A percentile compares a stretch with the other conserved stretches of the same genome.
These are phyloP conservation scores for Debaryomyces sp. DNA, from an alignment of 1,139 yeast genomes.

Conservation along the genomic window DNA sequence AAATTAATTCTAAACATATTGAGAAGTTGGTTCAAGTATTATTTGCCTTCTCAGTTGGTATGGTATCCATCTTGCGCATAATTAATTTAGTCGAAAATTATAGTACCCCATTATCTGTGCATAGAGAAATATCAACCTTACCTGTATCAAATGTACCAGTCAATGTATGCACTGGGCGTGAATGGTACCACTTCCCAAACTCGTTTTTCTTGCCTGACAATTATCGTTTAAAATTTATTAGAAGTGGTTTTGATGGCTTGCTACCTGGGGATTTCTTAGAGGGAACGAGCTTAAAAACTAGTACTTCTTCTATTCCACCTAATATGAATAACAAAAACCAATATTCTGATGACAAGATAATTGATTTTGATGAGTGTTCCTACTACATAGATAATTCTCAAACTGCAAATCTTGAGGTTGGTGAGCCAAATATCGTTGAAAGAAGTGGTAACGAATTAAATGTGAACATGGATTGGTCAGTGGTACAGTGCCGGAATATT, in stretches of 20 bases:
- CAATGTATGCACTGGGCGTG: constrained; percentile 85
- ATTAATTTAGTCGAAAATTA: constrained; percentile 54
- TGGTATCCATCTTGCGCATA: constrained; percentile 43
- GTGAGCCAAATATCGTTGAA: constrained; percentile 32
- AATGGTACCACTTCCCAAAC: constrained; percentile 92
- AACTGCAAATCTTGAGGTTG: constrained; percentile 27
- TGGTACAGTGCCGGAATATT: constrained; percentile 44
- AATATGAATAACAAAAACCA: constrained; percentile 75
- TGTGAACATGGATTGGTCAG: constrained; percentile 39
- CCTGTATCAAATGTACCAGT: constrained; percentile 19
- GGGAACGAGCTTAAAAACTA: constrained; percentile 20
- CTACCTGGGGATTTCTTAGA: constrained; percentile 86
- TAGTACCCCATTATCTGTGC: constrained; percentile 54
- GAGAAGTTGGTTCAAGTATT: constrained; percentile 8
- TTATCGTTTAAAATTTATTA: constrained; percentile 64
- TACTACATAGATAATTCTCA: constrained; percentile 56
- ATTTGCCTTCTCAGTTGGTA: constrained; percentile 19
- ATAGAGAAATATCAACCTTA: constrained; percentile 11
- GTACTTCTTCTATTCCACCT: constrained; percentile 49
- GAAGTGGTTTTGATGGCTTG: constrained; percentile 82
- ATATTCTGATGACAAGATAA: constrained; percentile 57
- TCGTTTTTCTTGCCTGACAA: constrained; percentile 74
- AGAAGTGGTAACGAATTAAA: constrained; percentile 6
- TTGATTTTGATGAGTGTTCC: constrained; percentile 50
- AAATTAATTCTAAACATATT: constrained; percentile 1